Evolutionary conservation across 83 land plant genomes (phyloP).

Genomic region (Thuja plicata): DNA sequence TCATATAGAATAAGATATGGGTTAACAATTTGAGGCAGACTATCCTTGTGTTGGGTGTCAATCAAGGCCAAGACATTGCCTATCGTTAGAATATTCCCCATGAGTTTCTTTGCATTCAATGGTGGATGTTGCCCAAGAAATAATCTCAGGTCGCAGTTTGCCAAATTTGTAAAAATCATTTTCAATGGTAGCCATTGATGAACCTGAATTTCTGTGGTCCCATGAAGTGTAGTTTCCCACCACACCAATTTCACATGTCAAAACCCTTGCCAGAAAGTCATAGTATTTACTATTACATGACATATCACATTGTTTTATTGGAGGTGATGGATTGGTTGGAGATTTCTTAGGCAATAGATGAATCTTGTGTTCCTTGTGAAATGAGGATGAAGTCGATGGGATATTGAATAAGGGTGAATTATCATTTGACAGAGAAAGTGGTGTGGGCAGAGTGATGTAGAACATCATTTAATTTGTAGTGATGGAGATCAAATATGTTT

Average conservation of each 20-base stretch:
- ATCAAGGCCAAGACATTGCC: conserved; percentile 29
- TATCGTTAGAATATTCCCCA: conserved; percentile 25
- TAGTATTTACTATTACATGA: no score
- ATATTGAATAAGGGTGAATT: no score
- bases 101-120: conserved; percentile 13
- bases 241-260: background rate
- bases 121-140: conserved; percentile 22
- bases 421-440: background rate
- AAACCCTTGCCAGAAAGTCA: background rate
- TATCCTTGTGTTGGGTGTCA: conserved; percentile 27
- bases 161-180: conserved; percentile 33
- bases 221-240: conserved; percentile 17
- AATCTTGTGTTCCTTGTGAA: background rate
- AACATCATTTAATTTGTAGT: background rate
- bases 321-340: background rate
- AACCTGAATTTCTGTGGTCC: conserved; percentile 25
- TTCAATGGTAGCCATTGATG: background rate
- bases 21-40: conserved; percentile 23
- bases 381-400: background rate
- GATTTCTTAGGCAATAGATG: background rate
- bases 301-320: background rate
- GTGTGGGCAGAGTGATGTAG: background rate
- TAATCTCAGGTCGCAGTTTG: conserved; percentile 32
- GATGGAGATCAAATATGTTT: background rate
- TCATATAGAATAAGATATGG: conserved; percentile 38